Percentiles rank a stretch among this genome's conserved stretches.
These are phyloP conservation scores for Patellifolia procumbens DNA, from an alignment of 179 eudicot species.

Conservation along the genomic window DNA sequence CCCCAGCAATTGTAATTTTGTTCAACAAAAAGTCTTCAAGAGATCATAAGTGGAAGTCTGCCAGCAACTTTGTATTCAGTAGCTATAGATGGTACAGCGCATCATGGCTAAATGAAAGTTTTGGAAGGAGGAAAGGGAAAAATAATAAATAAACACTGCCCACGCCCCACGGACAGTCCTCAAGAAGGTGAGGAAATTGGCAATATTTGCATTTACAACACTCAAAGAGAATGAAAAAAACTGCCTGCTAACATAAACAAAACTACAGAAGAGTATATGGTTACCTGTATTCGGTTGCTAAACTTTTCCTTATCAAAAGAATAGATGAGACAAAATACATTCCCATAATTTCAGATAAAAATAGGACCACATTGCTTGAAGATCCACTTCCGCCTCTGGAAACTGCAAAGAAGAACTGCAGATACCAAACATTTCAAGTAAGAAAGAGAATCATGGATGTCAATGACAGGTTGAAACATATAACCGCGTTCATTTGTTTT, in stretches of 20 bases:
- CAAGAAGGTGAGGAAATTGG: not conserved
- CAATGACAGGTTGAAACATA: not conserved
- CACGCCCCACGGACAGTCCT: not conserved
- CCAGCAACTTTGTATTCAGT: not conserved
- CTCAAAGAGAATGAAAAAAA: not conserved
- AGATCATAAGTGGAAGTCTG: not conserved
- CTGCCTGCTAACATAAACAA: not conserved
- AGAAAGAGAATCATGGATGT: constrained; percentile 22
- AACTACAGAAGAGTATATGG: not conserved
- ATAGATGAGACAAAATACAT: constrained; percentile 96
- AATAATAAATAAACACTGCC: not conserved
- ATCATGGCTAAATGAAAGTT: not conserved
- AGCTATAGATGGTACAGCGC: not conserved
- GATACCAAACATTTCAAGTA: constrained; percentile 25
- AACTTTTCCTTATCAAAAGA: constrained; percentile 88
- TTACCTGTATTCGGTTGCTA: constrained; percentile 97
- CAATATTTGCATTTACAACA: not conserved
- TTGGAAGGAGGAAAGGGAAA: not conserved
- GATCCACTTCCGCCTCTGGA: constrained; percentile 99
- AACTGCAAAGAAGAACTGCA: constrained; percentile 99
- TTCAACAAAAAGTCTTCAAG: not conserved
- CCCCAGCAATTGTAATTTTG: not conserved
- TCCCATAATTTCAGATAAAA: constrained; percentile 98
- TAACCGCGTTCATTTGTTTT: not conserved
- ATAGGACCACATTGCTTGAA: constrained; percentile 93